Conservation (phyloP, 345 rosid species). For the Aquilaria sinensis region DNA sequence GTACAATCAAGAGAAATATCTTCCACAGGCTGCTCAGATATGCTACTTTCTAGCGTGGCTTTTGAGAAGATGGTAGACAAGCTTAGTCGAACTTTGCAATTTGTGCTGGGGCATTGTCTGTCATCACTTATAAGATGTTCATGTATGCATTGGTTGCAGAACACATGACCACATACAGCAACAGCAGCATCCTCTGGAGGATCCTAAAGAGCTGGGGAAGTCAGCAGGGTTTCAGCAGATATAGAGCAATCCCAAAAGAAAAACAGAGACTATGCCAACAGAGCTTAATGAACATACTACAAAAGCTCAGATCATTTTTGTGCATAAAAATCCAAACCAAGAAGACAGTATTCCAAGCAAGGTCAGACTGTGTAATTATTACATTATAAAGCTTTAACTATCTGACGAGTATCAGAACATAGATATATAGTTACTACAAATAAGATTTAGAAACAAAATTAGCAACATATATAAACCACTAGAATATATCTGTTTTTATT, state of each 20-base stretch:
- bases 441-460: no score
- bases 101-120: conserved; percentile 52
- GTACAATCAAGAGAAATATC: conserved; percentile 22
- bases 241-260: neutral
- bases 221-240: neutral
- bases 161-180: conserved; percentile 83
- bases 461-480: no score
- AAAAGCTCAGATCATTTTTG: neutral
- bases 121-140: conserved; percentile 77
- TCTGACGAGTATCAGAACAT: no score
- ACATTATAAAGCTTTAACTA: no score
- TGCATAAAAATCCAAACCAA: no score
- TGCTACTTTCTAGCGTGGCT: conserved; percentile 31
- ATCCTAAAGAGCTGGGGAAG: conserved; percentile 40
- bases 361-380: neutral
- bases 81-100: conserved; percentile 57
- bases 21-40: conserved; percentile 30
- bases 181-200: conserved; percentile 97
- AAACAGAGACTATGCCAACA: neutral
- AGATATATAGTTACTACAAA: no score
- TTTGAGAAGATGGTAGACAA: conserved; percentile 50
- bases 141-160: conserved; percentile 85
- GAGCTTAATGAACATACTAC: neutral
- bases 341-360: neutral
- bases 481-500: no score